Evolutionary conservation across 352 stramenopile genomes (phyloP).

Genomic region (Phytophthora chlamydospora): DNA sequence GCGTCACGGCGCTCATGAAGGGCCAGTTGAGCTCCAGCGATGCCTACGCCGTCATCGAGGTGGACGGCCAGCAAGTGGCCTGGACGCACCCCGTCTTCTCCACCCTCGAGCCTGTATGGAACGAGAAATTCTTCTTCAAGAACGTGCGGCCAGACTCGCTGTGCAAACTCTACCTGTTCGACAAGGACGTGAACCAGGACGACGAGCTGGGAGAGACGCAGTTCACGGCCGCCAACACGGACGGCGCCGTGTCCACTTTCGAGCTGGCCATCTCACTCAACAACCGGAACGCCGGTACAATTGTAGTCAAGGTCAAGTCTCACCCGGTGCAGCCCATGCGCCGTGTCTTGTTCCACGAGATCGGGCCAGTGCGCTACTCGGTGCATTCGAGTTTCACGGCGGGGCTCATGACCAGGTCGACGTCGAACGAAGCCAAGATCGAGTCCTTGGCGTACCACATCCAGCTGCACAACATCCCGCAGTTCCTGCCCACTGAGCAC

Average conservation of each 20-base stretch:
- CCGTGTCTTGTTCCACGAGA: slow-evolving; percentile 22
- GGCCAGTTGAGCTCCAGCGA: slow-evolving; percentile 43
- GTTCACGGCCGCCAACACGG: slow-evolving; percentile 33
- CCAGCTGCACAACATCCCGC: slow-evolving; percentile 42
- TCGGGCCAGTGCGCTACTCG: slow-evolving; percentile 44
- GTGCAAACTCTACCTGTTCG: slow-evolving; percentile 39
- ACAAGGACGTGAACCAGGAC: slow-evolving; percentile 47
- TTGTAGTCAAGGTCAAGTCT: slow-evolving; percentile 44
- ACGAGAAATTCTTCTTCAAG: slow-evolving; percentile 45
- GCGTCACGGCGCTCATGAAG: slow-evolving; percentile 32
- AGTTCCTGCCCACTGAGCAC: slow-evolving; percentile 37
- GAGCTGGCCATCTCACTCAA: slow-evolving; percentile 34
- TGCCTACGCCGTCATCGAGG: slow-evolving; percentile 43
- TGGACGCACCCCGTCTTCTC: slow-evolving; percentile 45
- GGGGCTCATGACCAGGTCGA: slow-evolving; percentile 41
- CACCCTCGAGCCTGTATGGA: slow-evolving; percentile 43
- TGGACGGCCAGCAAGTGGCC: slow-evolving; percentile 39
- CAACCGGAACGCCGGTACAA: slow-evolving; percentile 27
- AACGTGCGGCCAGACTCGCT: slow-evolving; percentile 36
- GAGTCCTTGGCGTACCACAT: slow-evolving; percentile 46
- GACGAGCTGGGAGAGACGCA: slow-evolving; percentile 40
- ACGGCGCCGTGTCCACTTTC: slow-evolving; percentile 29
- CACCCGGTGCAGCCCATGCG: slow-evolving; percentile 10
- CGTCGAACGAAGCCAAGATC: slow-evolving; percentile 34
- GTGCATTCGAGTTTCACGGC: slow-evolving; percentile 45